Evolutionary conservation across 1,139 yeast species (phyloP).

Genomic region (Taphrina deformans): DNA sequence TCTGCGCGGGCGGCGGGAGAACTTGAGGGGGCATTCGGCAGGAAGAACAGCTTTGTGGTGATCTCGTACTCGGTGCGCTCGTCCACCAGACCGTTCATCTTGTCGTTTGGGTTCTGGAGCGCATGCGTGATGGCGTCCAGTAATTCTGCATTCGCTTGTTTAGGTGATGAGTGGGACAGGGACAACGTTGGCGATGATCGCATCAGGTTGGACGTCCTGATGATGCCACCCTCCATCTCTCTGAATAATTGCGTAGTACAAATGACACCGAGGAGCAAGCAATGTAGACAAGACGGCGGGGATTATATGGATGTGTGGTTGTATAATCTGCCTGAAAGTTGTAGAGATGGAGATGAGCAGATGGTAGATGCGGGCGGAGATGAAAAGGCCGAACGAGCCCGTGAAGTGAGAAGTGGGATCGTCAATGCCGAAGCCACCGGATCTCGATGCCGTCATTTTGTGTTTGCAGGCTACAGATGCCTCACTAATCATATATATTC

Average conservation of each 20-base stretch:
- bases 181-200: conserved; percentile 12
- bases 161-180: conserved; percentile 8
- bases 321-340: too few relatives aligned
- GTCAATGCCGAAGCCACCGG: not conserved
- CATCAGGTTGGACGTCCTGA: conserved; percentile 12
- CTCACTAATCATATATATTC: too few relatives aligned
- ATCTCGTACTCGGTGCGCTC: conserved; percentile 29
- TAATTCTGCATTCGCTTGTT: conserved; percentile 15
- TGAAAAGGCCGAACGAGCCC: not conserved
- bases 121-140: conserved; percentile 12
- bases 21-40: conserved; percentile 7
- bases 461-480: too few relatives aligned
- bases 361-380: not conserved
- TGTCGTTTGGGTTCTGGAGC: not conserved
- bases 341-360: not conserved
- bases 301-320: not conserved
- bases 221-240: not conserved
- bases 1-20: not conserved
- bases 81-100: conserved; percentile 3
- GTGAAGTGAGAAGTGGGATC: not conserved
- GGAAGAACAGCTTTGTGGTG: conserved; percentile 25
- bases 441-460: not conserved
- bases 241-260: too few relatives aligned
- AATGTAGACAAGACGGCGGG: too few relatives aligned
- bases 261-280: too few relatives aligned